phyloP scores from a whole-genome alignment of 176 grass and related monocot species.

The Miscanthus lutarioriparius region DNA sequence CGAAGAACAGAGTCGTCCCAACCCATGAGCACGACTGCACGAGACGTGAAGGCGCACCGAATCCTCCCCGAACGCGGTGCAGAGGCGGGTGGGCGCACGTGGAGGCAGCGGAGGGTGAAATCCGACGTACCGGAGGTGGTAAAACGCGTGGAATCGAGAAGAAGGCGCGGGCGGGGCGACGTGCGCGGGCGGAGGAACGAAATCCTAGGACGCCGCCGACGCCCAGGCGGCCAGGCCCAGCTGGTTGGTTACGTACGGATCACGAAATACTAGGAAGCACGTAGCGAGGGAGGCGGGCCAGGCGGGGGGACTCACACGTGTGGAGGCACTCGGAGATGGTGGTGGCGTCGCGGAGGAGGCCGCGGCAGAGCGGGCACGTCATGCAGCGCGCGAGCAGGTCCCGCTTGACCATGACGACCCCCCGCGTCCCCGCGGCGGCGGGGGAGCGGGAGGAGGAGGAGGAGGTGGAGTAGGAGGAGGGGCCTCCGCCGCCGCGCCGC shows the following conservation, averaged over 20 bases:
- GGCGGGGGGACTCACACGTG: constrained; percentile 59
- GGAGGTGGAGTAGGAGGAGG: not conserved
- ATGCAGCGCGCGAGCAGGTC: constrained; percentile 52
- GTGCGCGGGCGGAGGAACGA: not conserved
- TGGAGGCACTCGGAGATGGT: constrained; percentile 86
- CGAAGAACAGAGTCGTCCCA: not conserved
- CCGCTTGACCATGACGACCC: constrained; percentile 61
- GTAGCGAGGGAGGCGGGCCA: not conserved
- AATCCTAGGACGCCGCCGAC: not conserved
- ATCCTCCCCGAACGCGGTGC: not conserved
- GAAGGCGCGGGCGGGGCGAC: not conserved
- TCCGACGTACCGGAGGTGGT: not conserved
- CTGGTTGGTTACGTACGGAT: not conserved
- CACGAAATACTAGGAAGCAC: not conserved
- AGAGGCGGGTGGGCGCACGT: not conserved
- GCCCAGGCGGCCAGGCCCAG: not conserved
- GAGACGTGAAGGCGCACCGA: not conserved
- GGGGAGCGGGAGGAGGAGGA: not conserved
- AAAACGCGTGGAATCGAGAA: not conserved
- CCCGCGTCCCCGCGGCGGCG: not conserved
- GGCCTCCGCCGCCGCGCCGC: not conserved
- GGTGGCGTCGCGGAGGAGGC: constrained; percentile 80
- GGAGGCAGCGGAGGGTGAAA: not conserved
- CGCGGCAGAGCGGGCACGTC: constrained; percentile 71
- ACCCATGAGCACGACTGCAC: not conserved